These are phyloP conservation scores for Rhizophora mangle DNA, from an alignment of 345 rosid species.

Conservation along the genomic window DNA sequence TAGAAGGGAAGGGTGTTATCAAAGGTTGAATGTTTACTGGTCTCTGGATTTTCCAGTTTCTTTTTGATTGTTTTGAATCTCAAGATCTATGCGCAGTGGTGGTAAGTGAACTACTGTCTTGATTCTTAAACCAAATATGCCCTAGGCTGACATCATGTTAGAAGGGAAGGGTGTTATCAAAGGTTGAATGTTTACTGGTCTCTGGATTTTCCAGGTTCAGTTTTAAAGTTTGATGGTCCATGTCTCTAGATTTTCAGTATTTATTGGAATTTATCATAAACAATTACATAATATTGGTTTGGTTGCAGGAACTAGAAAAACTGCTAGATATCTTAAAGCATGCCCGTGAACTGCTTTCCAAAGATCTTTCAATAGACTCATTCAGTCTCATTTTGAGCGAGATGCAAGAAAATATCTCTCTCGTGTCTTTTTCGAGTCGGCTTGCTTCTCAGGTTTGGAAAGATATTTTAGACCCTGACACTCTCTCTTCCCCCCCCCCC, in stretches of 20 bases:
- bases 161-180: neutral
- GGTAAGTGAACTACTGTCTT: slow-evolving; percentile 37
- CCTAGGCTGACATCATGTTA: neutral
- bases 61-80: too few relatives aligned
- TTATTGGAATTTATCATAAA: neutral
- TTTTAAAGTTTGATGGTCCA: too few relatives aligned
- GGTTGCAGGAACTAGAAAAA: slow-evolving; percentile 84
- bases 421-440: slow-evolving; percentile 91
- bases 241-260: too few relatives aligned
- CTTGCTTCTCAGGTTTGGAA: slow-evolving; percentile 92
- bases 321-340: slow-evolving; percentile 71
- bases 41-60: too few relatives aligned
- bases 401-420: slow-evolving; percentile 95
- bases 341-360: slow-evolving; percentile 72
- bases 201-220: too few relatives aligned
- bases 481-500: neutral
- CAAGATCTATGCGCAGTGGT: slow-evolving; percentile 93
- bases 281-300: slow-evolving; percentile 8
- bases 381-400: slow-evolving; percentile 84
- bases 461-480: neutral
- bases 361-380: slow-evolving; percentile 77
- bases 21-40: neutral
- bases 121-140: neutral
- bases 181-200: neutral
- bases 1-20: neutral